Conservation (phyloP, 805 yeast genomes). For the Yarrowia sp. region DNA sequence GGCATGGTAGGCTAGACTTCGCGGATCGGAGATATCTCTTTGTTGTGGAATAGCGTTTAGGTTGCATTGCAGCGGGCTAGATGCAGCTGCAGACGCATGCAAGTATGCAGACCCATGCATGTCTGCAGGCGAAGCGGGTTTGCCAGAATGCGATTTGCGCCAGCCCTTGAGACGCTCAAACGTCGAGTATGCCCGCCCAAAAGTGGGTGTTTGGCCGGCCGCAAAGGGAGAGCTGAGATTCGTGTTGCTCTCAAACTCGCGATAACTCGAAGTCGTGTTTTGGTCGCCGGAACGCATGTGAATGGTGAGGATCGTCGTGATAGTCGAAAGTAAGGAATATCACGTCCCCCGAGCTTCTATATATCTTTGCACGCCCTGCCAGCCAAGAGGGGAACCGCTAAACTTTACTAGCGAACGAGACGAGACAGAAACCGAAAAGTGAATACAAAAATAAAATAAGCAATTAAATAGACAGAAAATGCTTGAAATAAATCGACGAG, state of each 20-base stretch:
- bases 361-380: not conserved
- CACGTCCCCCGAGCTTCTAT: constrained; percentile 4
- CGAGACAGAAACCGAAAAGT: not conserved
- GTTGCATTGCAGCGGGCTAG: constrained; percentile 17
- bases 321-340: not conserved
- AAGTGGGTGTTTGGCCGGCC: too few species aligned
- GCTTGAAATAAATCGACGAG: too few species aligned
- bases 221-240: too few species aligned
- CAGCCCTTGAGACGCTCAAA: constrained; percentile 9
- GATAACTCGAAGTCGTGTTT: not conserved
- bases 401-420: not conserved
- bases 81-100: too few species aligned
- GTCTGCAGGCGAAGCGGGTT: not conserved
- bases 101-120: too few species aligned
- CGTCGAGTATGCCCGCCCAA: not conserved
- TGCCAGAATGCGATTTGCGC: not conserved
- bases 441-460: not conserved
- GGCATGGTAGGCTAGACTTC: constrained; percentile 13
- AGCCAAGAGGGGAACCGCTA: constrained; percentile 18
- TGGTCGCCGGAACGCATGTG: not conserved
- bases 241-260: too few species aligned
- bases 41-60: constrained; percentile 3
- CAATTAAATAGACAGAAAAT: too few species aligned
- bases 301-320: constrained; percentile 11
- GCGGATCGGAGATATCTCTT: constrained; percentile 8